Base-by-base conservation (phyloP, 257 asterid genomes). In the Salvia hispanica region DNA sequence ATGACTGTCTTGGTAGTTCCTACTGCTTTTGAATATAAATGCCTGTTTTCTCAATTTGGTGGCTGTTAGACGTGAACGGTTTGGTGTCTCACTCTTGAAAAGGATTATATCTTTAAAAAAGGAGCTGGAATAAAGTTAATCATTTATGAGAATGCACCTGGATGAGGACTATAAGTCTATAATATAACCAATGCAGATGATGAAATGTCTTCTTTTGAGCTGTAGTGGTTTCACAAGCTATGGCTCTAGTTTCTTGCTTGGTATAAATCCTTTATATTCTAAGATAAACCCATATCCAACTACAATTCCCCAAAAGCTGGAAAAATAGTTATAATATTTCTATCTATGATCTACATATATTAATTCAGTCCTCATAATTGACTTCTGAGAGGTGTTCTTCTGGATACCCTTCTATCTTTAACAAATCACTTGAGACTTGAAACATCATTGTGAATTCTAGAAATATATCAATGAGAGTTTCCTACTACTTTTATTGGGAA, bases 1-100 rank as follows among this genome's bases (percentile, higher is more conserved):
- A 57, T 31, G 44, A 48, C 63, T 57, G 57, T 55, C 42, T 39
- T 48, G 28, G 53, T 28, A 50, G 25, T 39, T 48, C n/a, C 45
- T 28, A 51, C 16, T 13, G 21, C 65, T 44, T 64, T 57, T 48
- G 43, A 39, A 11, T 8, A 57, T 44, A 15, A 66, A 48, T 45
- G 37, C 40, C 58, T 58, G 55, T 34, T 15, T 50, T 48, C 69
- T 25, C 50, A 42, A 61, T 16, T 7, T 42, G 31, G 60, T 46
- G 34, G 44, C 8, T 16, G 9, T 16, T 18, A 12, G 4, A 16
- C 45, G 55, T 62, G 55, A 8, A 44, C 18, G 13, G 56, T n/a
- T 44, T 45, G 56, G 56, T 1, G 4, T 59, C 34, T 60, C n/a
- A 15, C 14, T 15, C 66, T 8, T 21, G 16, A 16, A 39, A 59